Base-by-base conservation (phyloP, 306 rosid species). In the Astragalus glycyphyllos region DNA sequence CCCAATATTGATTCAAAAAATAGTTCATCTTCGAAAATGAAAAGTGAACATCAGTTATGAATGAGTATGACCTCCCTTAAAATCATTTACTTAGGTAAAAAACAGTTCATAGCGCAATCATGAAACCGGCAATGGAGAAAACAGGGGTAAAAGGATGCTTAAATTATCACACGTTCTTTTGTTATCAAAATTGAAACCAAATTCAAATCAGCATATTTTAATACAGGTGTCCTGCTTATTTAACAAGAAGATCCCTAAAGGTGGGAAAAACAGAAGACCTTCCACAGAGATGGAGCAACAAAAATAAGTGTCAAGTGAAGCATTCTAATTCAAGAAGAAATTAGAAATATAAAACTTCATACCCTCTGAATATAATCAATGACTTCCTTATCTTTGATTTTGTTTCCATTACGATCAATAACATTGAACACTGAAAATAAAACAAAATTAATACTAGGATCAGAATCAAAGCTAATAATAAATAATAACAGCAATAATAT, bases 341-440 rank as follows among this genome's bases (percentile, higher is more conserved):
- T 73, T 32, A 4, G n/a, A 56, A 53, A 59, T 23, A 34, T 45
- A 38, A 10, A 56, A 48, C 49, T 16, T 41, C 87, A 68, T 85
- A 94, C 99, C 92, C 80, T 84, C 84, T 89, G 96, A 65, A 94
- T 86, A 79, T 86, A 86, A 72, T 85, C 87, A 67, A 89, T 79
- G 67, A 89, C 82, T 80, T 91, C 97, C 80, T 81, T 82, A 54
- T 94, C 99, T 84, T 87, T 84, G 77, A 94, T 87, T 70, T 94
- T 94, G 77, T 76, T 79, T 60, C 99, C 99, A 60, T 89, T 88
- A 6, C 29, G 86, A 66, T 86, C 91, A 59, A 83, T 80, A 78
- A 94, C 96, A 35, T 94, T 84, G 65, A 94, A 94, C 67, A 94
- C 97, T 94, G 96, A 9, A 85, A 78, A 69, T 7, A 7, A 11